Evolutionary conservation across 768 basidiomycete genomes (phyloP).

Genomic region (Xanthoconium purpureum): DNA sequence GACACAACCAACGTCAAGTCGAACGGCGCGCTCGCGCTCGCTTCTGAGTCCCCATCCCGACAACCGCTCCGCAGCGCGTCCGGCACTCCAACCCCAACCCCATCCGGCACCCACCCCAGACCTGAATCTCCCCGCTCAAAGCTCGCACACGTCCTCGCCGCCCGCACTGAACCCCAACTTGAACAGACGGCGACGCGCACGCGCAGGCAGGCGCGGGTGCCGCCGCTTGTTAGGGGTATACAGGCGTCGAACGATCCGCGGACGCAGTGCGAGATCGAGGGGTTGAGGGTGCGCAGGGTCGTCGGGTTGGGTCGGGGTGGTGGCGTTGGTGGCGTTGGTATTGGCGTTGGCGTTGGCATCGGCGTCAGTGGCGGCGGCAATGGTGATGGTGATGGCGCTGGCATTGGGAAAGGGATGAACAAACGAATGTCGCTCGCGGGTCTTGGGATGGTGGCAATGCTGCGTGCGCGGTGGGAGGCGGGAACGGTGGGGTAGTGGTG

Average conservation of each 20-base stretch:
- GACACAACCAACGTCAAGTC: neutral
- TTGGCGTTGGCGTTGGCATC: neutral
- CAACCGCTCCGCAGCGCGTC: neutral
- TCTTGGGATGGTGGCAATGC: constrained; percentile 19
- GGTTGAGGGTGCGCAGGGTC: neutral
- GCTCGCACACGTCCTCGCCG: constrained; percentile 18
- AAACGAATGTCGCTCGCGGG: constrained; percentile 1
- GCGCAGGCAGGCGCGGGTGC: neutral
- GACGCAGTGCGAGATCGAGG: constrained; percentile 9
- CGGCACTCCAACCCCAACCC: neutral
- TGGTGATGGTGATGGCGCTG: neutral
- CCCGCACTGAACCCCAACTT: neutral
- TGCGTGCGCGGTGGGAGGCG: constrained; percentile 22
- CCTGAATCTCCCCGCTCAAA: constrained; percentile 20
- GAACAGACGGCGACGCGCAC: neutral
- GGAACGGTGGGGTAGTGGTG: neutral
- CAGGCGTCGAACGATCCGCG: constrained; percentile 1
- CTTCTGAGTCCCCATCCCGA: no score
- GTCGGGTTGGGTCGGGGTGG: neutral
- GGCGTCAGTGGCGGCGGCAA: no score
- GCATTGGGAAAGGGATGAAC: neutral
- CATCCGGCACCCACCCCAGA: neutral
- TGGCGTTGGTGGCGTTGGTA: neutral
- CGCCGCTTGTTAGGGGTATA: neutral
- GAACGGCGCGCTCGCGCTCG: neutral